These are phyloP conservation scores for Jamesozyma piceae DNA, from an alignment of 805 yeast species.

Conservation along the genomic window DNA sequence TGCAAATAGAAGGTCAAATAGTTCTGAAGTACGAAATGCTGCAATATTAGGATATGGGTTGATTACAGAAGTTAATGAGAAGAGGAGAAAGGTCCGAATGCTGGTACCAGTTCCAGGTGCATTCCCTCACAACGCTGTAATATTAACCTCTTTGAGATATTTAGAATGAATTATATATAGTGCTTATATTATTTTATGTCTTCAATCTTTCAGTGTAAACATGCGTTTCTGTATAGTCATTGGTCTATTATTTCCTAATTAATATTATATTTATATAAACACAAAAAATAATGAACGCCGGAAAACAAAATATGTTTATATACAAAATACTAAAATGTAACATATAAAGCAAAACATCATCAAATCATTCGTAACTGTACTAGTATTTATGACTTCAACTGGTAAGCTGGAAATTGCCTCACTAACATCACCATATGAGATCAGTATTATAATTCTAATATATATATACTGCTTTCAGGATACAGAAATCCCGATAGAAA, in stretches of 20 bases:
- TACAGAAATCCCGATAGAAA: conserved; percentile 7
- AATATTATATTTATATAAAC: too few relatives aligned
- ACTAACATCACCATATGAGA: conserved; percentile 20
- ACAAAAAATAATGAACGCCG: neutral
- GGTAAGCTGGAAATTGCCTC: neutral
- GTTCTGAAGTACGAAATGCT: conserved; percentile 41
- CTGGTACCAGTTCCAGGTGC: conserved; percentile 83
- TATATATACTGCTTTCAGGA: conserved; percentile 13
- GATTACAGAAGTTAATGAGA: conserved; percentile 61
- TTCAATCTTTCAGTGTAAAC: neutral
- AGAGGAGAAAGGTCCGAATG: conserved; percentile 55
- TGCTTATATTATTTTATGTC: too few relatives aligned
- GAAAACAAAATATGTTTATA: neutral
- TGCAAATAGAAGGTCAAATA: conserved; percentile 39
- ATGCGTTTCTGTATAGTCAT: neutral
- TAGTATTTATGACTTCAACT: neutral
- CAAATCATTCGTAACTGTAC: neutral
- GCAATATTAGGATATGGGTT: conserved; percentile 75
- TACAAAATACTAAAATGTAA: neutral
- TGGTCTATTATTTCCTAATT: too few relatives aligned
- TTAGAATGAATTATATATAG: conserved; percentile 45
- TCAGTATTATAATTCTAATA: conserved; percentile 16
- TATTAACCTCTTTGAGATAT: conserved; percentile 73
- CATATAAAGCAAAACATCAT: neutral
- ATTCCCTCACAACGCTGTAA: conserved; percentile 63